Percentiles rank a stretch among this genome's conserved stretches.
These are phyloP conservation scores for Coemansia sp. DNA, from an alignment of 192 early-diverging fungal genomes.

Conservation along the genomic window DNA sequence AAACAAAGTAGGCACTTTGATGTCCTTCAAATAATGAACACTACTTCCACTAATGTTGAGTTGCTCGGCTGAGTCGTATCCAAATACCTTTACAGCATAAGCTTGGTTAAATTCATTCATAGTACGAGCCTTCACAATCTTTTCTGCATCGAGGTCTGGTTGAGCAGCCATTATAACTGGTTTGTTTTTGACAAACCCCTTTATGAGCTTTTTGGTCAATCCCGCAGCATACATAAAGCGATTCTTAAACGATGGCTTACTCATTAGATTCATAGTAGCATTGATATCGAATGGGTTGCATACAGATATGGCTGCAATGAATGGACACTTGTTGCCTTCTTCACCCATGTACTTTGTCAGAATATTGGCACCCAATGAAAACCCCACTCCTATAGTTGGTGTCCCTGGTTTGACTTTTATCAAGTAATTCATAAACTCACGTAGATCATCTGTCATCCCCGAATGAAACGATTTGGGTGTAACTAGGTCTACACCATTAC, in stretches of 20 bases:
- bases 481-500: constrained; percentile 71
- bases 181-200: constrained; percentile 49
- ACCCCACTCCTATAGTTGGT: constrained; percentile 82
- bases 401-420: constrained; percentile 58
- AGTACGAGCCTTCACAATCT: constrained; percentile 56
- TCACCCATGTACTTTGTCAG: constrained; percentile 90
- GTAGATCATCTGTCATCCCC: constrained; percentile 76
- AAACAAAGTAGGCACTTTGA: constrained; percentile 78
- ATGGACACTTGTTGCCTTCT: constrained; percentile 66
- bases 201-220: constrained; percentile 58
- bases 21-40: constrained; percentile 57
- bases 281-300: constrained; percentile 87
- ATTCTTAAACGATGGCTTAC: constrained; percentile 56
- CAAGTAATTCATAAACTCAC: constrained; percentile 42
- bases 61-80: constrained; percentile 76
- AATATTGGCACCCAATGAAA: constrained; percentile 90
- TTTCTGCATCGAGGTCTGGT: constrained; percentile 34
- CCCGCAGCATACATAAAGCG: constrained; percentile 63
- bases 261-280: constrained; percentile 45
- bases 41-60: constrained; percentile 70
- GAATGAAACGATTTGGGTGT: constrained; percentile 81
- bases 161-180: constrained; percentile 56
- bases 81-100: constrained; percentile 70
- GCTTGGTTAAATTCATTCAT: constrained; percentile 83
- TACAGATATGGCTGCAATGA: constrained; percentile 75